A percentile compares a stretch with the other conserved stretches of the same genome.
Evolutionary conservation across 2,329 filamentous ascomycete species (phyloP).

Genomic region (Clonostachys solani): DNA sequence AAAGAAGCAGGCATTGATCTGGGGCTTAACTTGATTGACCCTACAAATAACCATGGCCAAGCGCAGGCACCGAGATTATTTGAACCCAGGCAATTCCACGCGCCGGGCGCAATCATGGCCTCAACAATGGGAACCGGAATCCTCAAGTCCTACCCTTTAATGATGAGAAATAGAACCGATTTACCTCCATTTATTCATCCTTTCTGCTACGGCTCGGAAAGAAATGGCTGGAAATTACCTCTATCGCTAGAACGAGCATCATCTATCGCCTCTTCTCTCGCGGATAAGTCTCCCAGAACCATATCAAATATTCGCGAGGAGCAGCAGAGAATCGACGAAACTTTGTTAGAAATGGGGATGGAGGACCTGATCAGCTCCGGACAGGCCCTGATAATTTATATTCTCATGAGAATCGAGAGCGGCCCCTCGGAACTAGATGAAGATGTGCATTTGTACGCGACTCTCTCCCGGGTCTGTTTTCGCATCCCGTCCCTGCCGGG

Average conservation of each 20-base stretch:
- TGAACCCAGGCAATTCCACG: neutral
- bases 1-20: neutral
- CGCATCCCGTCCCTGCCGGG: neutral
- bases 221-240: neutral
- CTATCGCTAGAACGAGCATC: neutral
- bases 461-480: neutral
- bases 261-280: neutral
- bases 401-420: neutral
- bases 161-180: neutral
- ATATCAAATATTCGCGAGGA: neutral
- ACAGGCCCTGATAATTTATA: neutral
- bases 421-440: neutral
- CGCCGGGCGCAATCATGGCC: neutral
- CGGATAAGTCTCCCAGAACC: neutral
- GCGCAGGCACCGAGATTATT: neutral
- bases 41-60: neutral
- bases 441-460: neutral
- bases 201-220: neutral
- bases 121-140: slow-evolving; percentile 2
- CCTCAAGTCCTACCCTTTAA: neutral
- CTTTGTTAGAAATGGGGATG: neutral
- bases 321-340: neutral
- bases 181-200: slow-evolving; percentile 1
- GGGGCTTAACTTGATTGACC: neutral
- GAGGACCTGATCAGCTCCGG: neutral